Conservation (phyloP, 495 filamentous ascomycete species). For the Penicillium diatomitis region DNA sequence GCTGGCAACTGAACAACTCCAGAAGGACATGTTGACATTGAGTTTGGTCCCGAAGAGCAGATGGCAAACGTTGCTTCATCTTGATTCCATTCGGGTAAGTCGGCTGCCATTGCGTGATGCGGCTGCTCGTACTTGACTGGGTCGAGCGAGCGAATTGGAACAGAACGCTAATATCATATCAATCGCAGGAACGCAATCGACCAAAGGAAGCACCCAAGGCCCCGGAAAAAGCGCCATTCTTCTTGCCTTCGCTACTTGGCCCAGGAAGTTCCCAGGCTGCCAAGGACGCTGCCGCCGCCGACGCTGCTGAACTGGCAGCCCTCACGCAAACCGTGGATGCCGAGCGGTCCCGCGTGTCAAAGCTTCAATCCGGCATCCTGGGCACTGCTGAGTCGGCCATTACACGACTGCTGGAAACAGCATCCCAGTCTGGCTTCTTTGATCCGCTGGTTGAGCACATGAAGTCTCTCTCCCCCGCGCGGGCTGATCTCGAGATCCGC, state of each 20-base stretch:
- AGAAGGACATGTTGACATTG: constrained; percentile 70
- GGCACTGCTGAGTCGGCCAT: constrained; percentile 38
- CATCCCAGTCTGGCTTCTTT: constrained; percentile 37
- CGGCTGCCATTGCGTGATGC: too few species aligned
- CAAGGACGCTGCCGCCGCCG: constrained; percentile 8
- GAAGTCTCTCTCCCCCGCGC: constrained; percentile 66
- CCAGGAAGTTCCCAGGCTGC: constrained; percentile 18
- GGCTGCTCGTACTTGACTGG: too few species aligned
- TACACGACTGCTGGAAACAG: constrained; percentile 43
- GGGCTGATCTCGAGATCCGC: constrained; percentile 81
- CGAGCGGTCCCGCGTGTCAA: constrained; percentile 46
- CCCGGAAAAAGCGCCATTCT: constrained; percentile 94
- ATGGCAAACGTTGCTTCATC: constrained; percentile 88
- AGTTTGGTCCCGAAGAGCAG: constrained; percentile 78
- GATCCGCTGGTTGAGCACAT: constrained; percentile 60
- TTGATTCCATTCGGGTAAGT: constrained; percentile 71
- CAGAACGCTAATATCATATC: too few species aligned
- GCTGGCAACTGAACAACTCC: constrained; percentile 63
- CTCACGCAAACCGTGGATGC: constrained; percentile 26
- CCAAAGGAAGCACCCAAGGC: constrained; percentile 84
- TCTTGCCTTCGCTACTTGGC: constrained; percentile 63
- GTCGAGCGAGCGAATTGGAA: too few species aligned
- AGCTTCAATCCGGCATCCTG: constrained; percentile 23
- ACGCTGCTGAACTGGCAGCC: constrained; percentile 30
- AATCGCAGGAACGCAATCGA: constrained; percentile 66